Conservation (phyloP, 495 filamentous ascomycete species). For the Massariosphaeria phaeospora region DNA sequence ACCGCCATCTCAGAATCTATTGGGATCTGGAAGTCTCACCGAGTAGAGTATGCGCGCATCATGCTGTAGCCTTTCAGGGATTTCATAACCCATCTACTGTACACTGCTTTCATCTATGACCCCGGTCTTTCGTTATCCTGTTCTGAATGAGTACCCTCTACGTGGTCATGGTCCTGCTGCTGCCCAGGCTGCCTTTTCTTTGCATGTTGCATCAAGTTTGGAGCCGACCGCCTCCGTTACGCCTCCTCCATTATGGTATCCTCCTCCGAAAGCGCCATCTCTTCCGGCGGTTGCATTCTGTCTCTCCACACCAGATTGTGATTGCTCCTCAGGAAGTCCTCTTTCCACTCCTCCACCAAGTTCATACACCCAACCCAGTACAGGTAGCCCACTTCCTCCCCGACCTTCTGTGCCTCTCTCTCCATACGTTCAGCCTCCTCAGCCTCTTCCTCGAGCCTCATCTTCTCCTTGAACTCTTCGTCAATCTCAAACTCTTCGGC, state of each 20-base stretch:
- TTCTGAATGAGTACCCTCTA: too few species aligned
- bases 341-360: neutral
- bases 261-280: neutral
- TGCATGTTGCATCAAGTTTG: too few species aligned
- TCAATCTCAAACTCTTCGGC: neutral
- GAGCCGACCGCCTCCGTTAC: too few species aligned
- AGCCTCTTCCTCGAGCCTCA: neutral
- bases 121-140: too few species aligned
- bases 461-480: neutral
- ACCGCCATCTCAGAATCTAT: too few species aligned
- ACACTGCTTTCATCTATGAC: too few species aligned
- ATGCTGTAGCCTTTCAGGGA: too few species aligned
- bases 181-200: too few species aligned
- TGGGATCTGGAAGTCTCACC: too few species aligned
- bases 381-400: slow-evolving; percentile 9
- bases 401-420: neutral
- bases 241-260: neutral
- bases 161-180: too few species aligned
- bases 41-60: too few species aligned
- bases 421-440: neutral
- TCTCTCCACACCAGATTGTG: slow-evolving; percentile 1
- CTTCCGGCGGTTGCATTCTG: neutral
- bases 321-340: neutral
- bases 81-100: too few species aligned
- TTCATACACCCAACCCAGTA: slow-evolving; percentile 1